phyloP scores from a whole-genome alignment of 345 rosid species.

The Aurinia saxatilis region DNA sequence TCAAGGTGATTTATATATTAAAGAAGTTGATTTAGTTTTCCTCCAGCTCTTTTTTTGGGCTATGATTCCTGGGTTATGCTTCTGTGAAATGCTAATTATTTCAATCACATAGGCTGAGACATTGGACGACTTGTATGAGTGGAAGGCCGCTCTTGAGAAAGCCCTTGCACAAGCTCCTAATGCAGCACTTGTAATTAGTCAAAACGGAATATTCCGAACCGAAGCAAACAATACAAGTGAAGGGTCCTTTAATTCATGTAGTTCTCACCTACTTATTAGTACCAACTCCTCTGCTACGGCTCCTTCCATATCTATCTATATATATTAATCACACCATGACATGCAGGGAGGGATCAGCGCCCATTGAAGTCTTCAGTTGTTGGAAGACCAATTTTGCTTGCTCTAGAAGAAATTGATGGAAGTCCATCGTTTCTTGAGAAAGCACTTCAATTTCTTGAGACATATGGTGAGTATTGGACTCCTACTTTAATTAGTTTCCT shows the following conservation, averaged over 20 bases:
- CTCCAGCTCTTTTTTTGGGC: background rate
- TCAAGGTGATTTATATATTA: constrained; percentile 53
- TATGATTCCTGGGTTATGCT: constrained; percentile 3
- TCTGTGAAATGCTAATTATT: constrained; percentile 17
- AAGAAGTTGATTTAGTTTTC: constrained; percentile 7
- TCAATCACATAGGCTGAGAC: constrained; percentile 66
- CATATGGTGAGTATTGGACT: constrained; percentile 52
- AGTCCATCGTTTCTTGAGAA: constrained; percentile 97
- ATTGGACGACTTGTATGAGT: constrained; percentile 77
- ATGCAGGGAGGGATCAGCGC: constrained; percentile 82
- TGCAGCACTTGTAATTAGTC: constrained; percentile 90
- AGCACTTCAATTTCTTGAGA: constrained; percentile 93
- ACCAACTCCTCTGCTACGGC: background rate
- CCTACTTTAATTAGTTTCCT: background rate
- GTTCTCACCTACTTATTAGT: constrained; percentile 26
- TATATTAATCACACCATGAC: constrained; percentile 1
- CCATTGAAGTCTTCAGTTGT: constrained; percentile 87
- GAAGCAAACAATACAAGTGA: constrained; percentile 65
- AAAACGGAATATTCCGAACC: constrained; percentile 77
- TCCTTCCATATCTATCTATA: background rate
- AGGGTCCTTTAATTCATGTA: constrained; percentile 84
- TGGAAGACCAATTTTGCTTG: constrained; percentile 97
- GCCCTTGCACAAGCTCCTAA: constrained; percentile 96
- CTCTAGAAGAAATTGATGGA: constrained; percentile 97
- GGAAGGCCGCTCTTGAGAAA: constrained; percentile 88